Conservation (phyloP, 495 filamentous ascomycete genomes). For the Usnea hakonensis region DNA sequence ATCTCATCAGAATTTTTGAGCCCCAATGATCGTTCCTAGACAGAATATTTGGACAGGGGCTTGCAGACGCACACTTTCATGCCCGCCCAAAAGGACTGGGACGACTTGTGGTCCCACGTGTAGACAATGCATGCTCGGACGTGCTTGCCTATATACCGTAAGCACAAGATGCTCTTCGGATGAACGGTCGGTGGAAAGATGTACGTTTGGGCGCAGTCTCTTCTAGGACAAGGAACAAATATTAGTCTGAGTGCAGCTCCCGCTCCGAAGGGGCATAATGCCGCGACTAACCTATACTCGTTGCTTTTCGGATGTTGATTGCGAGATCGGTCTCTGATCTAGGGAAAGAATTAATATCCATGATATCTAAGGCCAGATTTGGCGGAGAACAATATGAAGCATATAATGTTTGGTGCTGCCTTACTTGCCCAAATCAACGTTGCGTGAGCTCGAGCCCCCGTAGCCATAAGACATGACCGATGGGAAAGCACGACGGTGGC, state of each 20-base stretch:
- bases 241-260: neutral
- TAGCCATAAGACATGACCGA: constrained; percentile 16
- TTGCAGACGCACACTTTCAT: constrained; percentile 81
- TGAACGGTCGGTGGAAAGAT: constrained; percentile 14
- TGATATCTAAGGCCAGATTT: neutral
- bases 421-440: constrained; percentile 52
- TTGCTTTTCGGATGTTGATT: constrained; percentile 95
- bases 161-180: constrained; percentile 8
- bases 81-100: constrained; percentile 89
- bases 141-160: constrained; percentile 63
- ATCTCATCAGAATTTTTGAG: neutral
- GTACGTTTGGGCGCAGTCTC: constrained; percentile 92
- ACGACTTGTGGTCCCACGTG: constrained; percentile 99
- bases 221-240: constrained; percentile 42
- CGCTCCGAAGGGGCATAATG: neutral
- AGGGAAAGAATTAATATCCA: constrained; percentile 6
- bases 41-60: neutral
- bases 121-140: constrained; percentile 97
- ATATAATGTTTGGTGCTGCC: constrained; percentile 6
- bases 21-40: no score
- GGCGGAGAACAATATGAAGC: neutral
- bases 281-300: constrained; percentile 59
- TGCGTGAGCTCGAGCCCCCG: constrained; percentile 36
- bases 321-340: constrained; percentile 77
- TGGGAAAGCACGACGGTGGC: constrained; percentile 6